Evolutionary conservation across 2,329 filamentous ascomycete genomes (phyloP).

Genomic region (Verruconis gallopava): DNA sequence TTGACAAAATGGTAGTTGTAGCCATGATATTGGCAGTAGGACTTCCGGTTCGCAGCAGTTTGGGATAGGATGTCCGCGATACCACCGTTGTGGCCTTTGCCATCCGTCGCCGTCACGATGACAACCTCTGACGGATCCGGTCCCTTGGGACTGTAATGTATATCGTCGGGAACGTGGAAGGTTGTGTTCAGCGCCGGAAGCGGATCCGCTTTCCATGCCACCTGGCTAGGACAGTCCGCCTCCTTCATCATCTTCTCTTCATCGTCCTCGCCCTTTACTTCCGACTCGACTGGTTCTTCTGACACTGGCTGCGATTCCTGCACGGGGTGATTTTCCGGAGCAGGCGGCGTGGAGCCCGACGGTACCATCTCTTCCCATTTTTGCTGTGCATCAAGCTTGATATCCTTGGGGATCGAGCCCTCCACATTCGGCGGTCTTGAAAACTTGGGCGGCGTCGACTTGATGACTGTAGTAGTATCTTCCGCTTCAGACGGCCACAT

Average conservation of each 20-base stretch:
- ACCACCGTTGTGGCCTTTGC: constrained; percentile 28
- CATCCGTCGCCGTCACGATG: constrained; percentile 28
- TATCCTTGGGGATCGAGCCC: too few relatives aligned
- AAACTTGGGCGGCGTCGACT: constrained; percentile 2
- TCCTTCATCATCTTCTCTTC: constrained; percentile 1
- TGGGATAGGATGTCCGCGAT: constrained; percentile 25
- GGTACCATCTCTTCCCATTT: background rate
- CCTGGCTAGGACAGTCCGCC: background rate
- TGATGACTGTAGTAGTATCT: background rate
- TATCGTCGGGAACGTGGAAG: constrained; percentile 19
- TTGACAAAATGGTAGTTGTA: constrained; percentile 29
- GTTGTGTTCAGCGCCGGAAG: constrained; percentile 5
- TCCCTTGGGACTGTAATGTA: constrained; percentile 18
- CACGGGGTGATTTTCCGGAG: background rate
- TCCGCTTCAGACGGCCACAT: constrained; percentile 5
- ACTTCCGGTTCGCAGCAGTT: constrained; percentile 22
- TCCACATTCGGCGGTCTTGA: background rate
- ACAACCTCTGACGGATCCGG: constrained; percentile 24
- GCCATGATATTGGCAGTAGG: constrained; percentile 24
- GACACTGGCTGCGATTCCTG: background rate
- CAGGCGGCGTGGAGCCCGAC: background rate
- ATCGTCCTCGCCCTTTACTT: background rate
- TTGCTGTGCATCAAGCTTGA: too few relatives aligned
- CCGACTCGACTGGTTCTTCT: too few relatives aligned
- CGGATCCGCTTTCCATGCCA: constrained; percentile 3